Evolutionary conservation across 106 monocot genomes (phyloP), one percentile per base, ranked within the genome.

Genomic region (Dendrobium nobile): DNA sequence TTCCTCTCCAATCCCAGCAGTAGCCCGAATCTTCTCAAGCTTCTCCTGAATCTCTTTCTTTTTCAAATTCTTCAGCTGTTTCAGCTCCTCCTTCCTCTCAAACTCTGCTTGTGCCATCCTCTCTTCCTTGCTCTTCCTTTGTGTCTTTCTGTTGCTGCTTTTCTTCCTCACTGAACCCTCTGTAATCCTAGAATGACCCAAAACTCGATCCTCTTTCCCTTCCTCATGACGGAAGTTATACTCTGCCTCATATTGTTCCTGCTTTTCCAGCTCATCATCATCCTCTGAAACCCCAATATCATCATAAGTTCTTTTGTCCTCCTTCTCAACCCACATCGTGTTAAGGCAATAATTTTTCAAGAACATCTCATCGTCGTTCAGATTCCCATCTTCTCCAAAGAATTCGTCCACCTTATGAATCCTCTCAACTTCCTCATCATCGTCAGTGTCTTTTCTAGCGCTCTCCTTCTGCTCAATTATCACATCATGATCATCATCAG

Each of bases 41-140:
- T 91, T 99, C 83, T 95, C 93, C 78, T 89, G 77, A 17, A 99
- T 99, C 91, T 99, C 99, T 78, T 92, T 99, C 93, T 93, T 99
- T 86, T 99, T 99, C 85, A 99, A 43, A 78, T 95, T 99, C 86
- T 99, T 99, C 64, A 99, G 81, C 17, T 85, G 88, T 83, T 99
- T 99, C 88, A 99, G 73, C 82, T 95, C 95, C 85, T 99, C 93
- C 79, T 83, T 90, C 82, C 95, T 85, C 78, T 95, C 95, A 4
- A 77, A 41, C 88, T 99, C 91, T 1, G 91, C 95, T 77, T 86
- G 89, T 2, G 86, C 90, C 82, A 95, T 89, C 81, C 99, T 91
- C 83, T 93, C 99, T 84, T 91, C 91, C 84, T 93, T 95, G 77
- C 83, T 95, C 88, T 99, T 93, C 82, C 99, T 89, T 82, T 99